phyloP scores from a whole-genome alignment of 495 filamentous ascomycete species.

The Massariosphaeria phaeospora region DNA sequence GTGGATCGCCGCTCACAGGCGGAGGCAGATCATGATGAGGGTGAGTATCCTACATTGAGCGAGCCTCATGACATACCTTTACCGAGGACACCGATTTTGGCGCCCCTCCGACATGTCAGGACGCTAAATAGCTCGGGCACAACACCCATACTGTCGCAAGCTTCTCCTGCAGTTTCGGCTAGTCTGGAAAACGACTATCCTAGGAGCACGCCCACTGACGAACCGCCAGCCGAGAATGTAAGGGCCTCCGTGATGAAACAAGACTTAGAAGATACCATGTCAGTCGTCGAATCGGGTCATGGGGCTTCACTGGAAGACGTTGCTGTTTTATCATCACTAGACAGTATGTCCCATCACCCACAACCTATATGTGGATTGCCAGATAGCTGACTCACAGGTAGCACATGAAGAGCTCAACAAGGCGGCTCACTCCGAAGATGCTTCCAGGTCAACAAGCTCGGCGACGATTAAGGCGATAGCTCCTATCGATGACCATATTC shows the following conservation, averaged over 20 bases:
- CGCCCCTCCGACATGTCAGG: constrained; percentile 8
- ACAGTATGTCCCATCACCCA: background rate
- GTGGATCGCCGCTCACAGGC: no score
- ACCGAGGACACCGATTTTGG: constrained; percentile 4
- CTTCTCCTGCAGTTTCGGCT: background rate
- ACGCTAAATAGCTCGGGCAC: constrained; percentile 6
- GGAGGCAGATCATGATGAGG: no score
- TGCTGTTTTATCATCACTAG: no score
- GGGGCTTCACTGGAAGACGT: background rate
- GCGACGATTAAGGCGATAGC: background rate
- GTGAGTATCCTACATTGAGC: background rate
- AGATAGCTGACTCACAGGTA: background rate
- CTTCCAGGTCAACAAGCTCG: background rate
- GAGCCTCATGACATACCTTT: constrained; percentile 15
- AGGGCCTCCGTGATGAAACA: background rate
- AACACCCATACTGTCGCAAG: constrained; percentile 7
- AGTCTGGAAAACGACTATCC: background rate
- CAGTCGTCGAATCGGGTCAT: background rate
- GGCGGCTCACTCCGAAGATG: background rate
- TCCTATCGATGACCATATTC: background rate
- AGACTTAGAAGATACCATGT: background rate
- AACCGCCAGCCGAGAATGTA: background rate
- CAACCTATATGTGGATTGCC: background rate
- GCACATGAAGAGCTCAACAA: background rate
- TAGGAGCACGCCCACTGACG: background rate